phyloP scores from a whole-genome alignment of 2,329 filamentous ascomycete species.

The Xenosphaeropsis pyriputrescens region DNA sequence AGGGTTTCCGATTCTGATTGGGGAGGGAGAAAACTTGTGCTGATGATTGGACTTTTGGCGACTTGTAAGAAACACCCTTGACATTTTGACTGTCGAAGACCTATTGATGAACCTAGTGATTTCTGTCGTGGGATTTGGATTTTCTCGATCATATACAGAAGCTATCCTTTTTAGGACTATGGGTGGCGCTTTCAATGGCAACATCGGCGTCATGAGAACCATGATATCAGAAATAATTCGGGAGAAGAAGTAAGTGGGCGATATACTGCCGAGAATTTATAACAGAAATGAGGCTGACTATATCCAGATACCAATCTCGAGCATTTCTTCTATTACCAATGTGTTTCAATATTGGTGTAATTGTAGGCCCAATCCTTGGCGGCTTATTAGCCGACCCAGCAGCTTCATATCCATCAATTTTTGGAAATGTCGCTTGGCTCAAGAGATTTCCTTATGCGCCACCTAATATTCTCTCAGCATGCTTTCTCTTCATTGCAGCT shows the following conservation, averaged over 20 bases:
- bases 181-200: constrained; percentile 64
- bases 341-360: constrained; percentile 47
- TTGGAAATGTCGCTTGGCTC: constrained; percentile 25
- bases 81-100: not conserved
- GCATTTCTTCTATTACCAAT: constrained; percentile 34
- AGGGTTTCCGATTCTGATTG: constrained; percentile 46
- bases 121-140: constrained; percentile 50
- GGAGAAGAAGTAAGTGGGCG: constrained; percentile 42
- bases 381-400: constrained; percentile 29
- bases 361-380: constrained; percentile 25
- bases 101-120: constrained; percentile 18
- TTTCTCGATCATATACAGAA: constrained; percentile 51
- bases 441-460: constrained; percentile 27
- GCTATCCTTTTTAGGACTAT: constrained; percentile 62
- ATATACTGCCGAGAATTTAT: not conserved
- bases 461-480: constrained; percentile 24
- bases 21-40: constrained; percentile 61
- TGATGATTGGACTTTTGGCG: constrained; percentile 63
- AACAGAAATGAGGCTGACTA: constrained; percentile 1
- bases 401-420: constrained; percentile 19
- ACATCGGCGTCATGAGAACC: constrained; percentile 60
- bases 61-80: constrained; percentile 23
- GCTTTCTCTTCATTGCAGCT: constrained; percentile 17
- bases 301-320: constrained; percentile 21
- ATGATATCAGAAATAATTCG: constrained; percentile 60